phyloP scores from a whole-genome alignment of 2,329 filamentous ascomycete genomes.

The Penicillium sclerotigenum region DNA sequence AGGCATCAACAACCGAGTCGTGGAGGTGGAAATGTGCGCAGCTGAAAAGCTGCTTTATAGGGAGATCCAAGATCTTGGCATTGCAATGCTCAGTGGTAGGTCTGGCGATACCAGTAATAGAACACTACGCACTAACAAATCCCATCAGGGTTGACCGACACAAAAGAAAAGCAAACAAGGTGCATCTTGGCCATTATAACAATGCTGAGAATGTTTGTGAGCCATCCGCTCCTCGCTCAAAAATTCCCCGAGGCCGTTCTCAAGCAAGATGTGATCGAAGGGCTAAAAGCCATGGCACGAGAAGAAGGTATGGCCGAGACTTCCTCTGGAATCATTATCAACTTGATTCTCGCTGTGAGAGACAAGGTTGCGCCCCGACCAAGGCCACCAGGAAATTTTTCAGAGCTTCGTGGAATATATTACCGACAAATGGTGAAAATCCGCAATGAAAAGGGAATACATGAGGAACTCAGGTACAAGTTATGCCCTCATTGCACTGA shows the following conservation, averaged over 20 bases:
- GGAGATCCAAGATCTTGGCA: not conserved
- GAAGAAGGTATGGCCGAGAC: constrained; percentile 13
- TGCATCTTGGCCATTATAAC: constrained; percentile 50
- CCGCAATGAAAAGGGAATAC: too few relatives aligned
- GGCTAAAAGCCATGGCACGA: constrained; percentile 37
- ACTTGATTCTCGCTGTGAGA: not conserved
- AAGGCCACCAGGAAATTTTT: not conserved
- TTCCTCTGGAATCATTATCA: not conserved
- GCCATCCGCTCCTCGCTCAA: constrained; percentile 50
- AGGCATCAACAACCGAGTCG: not conserved
- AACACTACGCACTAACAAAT: constrained; percentile 28
- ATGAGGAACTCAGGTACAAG: constrained; percentile 28
- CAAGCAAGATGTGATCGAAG: constrained; percentile 40
- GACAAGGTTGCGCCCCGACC: not conserved
- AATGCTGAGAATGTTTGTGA: constrained; percentile 51
- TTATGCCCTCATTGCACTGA: constrained; percentile 45
- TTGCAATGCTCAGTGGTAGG: constrained; percentile 22
- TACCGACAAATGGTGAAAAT: not conserved
- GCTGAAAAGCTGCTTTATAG: not conserved
- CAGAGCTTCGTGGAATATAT: not conserved
- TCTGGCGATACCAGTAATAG: not conserved
- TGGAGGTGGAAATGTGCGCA: not conserved
- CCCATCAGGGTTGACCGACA: not conserved
- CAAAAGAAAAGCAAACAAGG: constrained; percentile 28
- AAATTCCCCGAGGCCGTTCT: constrained; percentile 46